Percentiles rank a stretch among this genome's conserved stretches.
Evolutionary conservation across 768 basidiomycete species (phyloP).

Genomic region (Baorangia bicolor): DNA sequence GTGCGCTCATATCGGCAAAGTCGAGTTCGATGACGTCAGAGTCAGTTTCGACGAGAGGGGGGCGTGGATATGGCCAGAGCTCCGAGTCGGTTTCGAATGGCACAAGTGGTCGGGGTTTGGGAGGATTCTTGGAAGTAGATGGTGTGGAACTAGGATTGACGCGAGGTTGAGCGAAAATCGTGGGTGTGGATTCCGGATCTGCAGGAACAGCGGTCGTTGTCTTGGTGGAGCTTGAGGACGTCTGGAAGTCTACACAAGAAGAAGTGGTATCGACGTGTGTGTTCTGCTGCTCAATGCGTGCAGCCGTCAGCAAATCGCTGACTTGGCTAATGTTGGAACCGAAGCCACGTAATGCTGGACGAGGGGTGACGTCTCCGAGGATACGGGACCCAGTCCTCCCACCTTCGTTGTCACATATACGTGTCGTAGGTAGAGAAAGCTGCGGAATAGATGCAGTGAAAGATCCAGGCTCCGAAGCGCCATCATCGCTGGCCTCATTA

Average conservation of each 20-base stretch:
- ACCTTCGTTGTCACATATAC: conserved; percentile 15
- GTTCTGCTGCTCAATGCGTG: conserved; percentile 21
- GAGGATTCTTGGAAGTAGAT: conserved; percentile 16
- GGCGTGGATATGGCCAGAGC: conserved; percentile 68
- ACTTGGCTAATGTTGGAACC: conserved; percentile 34
- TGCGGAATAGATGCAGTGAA: conserved; percentile 42
- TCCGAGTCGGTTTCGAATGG: conserved; percentile 67
- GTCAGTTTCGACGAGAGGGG: conserved; percentile 40
- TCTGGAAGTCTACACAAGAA: conserved; percentile 6
- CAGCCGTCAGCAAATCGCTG: conserved; percentile 27
- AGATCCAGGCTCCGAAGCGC: conserved; percentile 39
- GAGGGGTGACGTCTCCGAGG: conserved; percentile 61
- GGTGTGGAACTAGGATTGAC: conserved; percentile 3
- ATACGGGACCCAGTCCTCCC: conserved; percentile 18
- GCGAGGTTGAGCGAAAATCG: conserved; percentile 15
- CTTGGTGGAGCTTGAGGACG: background rate
- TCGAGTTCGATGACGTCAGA: conserved; percentile 73
- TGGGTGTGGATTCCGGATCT: conserved; percentile 9
- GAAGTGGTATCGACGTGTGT: conserved; percentile 2
- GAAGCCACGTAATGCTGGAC: conserved; percentile 42
- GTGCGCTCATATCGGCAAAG: conserved; percentile 68
- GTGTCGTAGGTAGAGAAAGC: conserved; percentile 25
- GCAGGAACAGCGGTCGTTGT: background rate
- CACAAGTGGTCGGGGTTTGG: conserved; percentile 43
- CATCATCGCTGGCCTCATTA: conserved; percentile 43